These are phyloP conservation scores for Arthrobotrys musiformis DNA, from an alignment of 2,329 filamentous ascomycete species.

Conservation along the genomic window DNA sequence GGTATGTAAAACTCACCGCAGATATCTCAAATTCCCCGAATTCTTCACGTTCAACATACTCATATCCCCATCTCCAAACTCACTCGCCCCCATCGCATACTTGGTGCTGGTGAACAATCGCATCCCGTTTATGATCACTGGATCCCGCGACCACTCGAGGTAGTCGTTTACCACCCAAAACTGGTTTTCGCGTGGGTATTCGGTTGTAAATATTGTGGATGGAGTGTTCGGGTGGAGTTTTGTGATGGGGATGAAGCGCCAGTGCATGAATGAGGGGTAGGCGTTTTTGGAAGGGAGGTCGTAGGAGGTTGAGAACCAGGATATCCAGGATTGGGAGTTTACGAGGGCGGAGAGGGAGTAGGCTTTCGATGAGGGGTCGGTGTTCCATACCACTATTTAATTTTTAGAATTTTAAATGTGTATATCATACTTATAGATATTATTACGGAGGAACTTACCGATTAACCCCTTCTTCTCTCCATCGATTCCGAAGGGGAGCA, in stretches of 20 bases:
- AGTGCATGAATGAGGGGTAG: conserved; percentile 1
- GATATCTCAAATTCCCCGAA: not conserved
- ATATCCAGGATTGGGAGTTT: not conserved
- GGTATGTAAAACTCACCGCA: not conserved
- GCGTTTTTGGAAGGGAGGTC: not conserved
- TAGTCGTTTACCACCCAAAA: not conserved
- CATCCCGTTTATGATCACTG: not conserved
- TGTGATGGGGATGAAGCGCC: conserved; percentile 5
- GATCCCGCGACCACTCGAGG: not conserved
- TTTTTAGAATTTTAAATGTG: too few species aligned
- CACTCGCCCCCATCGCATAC: conserved; percentile 8
- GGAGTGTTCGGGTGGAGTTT: not conserved
- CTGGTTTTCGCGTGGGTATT: not conserved
- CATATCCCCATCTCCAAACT: not conserved
- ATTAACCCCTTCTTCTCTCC: too few species aligned
- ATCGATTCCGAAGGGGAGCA: not conserved
- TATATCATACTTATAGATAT: too few species aligned
- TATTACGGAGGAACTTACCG: too few species aligned
- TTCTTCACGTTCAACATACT: not conserved
- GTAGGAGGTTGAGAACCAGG: not conserved
- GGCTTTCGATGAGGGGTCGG: not conserved
- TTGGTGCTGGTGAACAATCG: not conserved
- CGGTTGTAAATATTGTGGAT: not conserved
- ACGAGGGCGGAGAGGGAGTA: not conserved
- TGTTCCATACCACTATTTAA: conserved; percentile 5